phyloP scores from a whole-genome alignment of 2,329 filamentous ascomycete genomes.

The Bertia moriformis region DNA sequence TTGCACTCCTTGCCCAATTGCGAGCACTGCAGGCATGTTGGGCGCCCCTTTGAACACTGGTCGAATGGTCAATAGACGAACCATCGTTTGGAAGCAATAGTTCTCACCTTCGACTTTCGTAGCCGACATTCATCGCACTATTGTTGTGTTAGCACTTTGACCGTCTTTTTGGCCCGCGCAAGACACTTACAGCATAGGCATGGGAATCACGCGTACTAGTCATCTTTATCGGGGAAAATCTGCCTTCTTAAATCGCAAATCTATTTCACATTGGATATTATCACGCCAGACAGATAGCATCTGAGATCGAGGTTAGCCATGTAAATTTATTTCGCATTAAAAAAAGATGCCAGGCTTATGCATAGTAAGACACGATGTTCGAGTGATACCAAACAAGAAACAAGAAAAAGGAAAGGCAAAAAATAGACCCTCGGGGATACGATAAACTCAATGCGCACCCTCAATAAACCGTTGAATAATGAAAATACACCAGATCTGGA shows the following conservation, averaged over 20 bases:
- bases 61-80: constrained; percentile 10
- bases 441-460: no score
- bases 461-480: no score
- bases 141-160: no score
- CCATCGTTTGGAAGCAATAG: constrained; percentile 3
- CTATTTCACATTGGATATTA: neutral
- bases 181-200: constrained; percentile 19
- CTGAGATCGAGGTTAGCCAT: neutral
- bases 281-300: neutral
- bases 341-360: no score
- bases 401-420: neutral
- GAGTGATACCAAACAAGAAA: no score
- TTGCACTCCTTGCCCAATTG: constrained; percentile 22
- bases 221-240: constrained; percentile 15
- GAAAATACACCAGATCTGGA: no score
- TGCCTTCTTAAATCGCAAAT: neutral
- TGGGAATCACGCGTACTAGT: constrained; percentile 21
- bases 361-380: no score
- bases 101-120: constrained; percentile 18
- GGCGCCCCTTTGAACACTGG: constrained; percentile 24
- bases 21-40: constrained; percentile 19
- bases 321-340: no score
- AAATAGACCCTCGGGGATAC: no score
- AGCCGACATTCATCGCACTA: constrained; percentile 23
- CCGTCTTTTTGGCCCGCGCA: no score